Percentiles rank a stretch among this genome's conserved stretches.
Conservation (phyloP, 331 rosid species). For the Erythrophleum ivorense region DNA sequence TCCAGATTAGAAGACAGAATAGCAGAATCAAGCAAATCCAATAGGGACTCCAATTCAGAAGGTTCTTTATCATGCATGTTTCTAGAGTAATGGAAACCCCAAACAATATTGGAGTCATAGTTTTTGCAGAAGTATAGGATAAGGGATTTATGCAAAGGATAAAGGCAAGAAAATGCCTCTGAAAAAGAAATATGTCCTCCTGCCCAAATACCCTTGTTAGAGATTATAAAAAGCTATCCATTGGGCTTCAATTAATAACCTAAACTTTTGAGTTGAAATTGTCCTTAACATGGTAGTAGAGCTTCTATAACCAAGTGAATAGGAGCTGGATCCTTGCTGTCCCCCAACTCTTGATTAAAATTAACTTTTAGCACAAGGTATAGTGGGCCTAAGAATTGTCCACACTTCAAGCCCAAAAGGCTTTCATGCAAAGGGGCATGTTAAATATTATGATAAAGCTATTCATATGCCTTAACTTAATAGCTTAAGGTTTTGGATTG, state of each 20-base stretch:
- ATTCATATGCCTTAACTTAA: not conserved
- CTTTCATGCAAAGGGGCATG: not conserved
- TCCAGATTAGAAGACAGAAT: conserved; percentile 6
- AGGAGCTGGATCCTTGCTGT: too few relatives aligned
- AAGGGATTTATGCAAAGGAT: not conserved
- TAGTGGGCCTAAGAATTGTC: too few relatives aligned
- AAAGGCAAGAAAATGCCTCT: not conserved
- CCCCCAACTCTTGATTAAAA: too few relatives aligned
- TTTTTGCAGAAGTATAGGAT: not conserved
- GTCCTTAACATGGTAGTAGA: not conserved
- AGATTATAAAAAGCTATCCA: not conserved
- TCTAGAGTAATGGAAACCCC: not conserved
- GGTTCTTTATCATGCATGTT: not conserved
- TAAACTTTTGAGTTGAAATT: not conserved
- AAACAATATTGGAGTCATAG: not conserved
- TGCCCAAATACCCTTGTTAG: not conserved
- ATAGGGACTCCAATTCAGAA: not conserved
- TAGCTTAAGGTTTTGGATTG: not conserved
- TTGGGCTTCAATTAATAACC: not conserved
- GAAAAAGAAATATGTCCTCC: not conserved
- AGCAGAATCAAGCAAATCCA: conserved; percentile 15
- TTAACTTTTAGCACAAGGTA: too few relatives aligned
- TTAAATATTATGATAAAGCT: not conserved
- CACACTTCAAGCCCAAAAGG: too few relatives aligned
- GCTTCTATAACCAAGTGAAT: not conserved